Conservation (phyloP, 2,329 filamentous ascomycete genomes). For the Pezicula neosporulosa region DNA sequence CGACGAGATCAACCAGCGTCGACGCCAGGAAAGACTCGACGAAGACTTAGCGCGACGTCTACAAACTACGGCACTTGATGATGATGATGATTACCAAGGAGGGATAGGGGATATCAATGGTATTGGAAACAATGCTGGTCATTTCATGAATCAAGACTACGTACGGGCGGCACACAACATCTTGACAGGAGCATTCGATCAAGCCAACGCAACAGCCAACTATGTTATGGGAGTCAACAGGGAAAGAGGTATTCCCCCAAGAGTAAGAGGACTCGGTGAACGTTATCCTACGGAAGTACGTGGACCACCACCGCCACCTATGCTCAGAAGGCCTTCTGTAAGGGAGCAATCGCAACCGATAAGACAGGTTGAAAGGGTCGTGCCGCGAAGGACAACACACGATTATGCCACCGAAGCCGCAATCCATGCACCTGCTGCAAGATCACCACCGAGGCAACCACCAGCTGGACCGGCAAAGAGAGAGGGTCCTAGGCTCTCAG, state of each 20-base stretch:
- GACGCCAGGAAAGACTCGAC: constrained; percentile 41
- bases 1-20: constrained; percentile 32
- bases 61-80: constrained; percentile 38
- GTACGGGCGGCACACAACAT: constrained; percentile 32
- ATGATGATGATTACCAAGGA: constrained; percentile 35
- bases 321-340: constrained; percentile 22
- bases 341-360: constrained; percentile 16
- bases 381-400: constrained; percentile 20
- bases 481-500: constrained; percentile 9
- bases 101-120: constrained; percentile 40
- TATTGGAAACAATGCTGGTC: constrained; percentile 47
- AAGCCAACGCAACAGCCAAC: constrained; percentile 29
- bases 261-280: constrained; percentile 16
- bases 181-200: constrained; percentile 27
- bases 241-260: constrained; percentile 1
- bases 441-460: constrained; percentile 1
- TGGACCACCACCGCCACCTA: constrained; percentile 11
- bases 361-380: constrained; percentile 17
- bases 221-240: constrained; percentile 23
- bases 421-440: constrained; percentile 17
- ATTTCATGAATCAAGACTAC: constrained; percentile 62
- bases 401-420: constrained; percentile 23
- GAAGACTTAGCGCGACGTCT: constrained; percentile 48
- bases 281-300: constrained; percentile 10
- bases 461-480: neutral